Base-by-base conservation (phyloP, 371 early-diverging fungal genomes). In the Mortierella sp. region DNA sequence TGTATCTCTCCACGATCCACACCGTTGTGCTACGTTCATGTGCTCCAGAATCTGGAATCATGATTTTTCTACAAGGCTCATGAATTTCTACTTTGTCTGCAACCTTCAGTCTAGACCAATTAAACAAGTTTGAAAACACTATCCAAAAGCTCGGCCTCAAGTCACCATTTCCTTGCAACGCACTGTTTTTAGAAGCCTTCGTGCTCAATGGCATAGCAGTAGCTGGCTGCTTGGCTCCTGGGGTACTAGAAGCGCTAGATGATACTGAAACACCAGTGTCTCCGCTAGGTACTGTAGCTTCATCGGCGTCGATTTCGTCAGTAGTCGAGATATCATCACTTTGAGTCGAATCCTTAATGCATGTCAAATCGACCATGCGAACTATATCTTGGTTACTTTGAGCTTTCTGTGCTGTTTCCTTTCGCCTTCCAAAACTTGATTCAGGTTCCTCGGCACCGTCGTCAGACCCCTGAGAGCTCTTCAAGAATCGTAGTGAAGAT, bases 21-120 rank as follows among this genome's bases (percentile, higher is more conserved):
- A 65, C 45, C 6, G 45, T 37, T 34, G 63, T 32, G 13, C 40
- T 28, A 28, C n/a, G 23, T 3, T 9, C 40, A 15, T 4, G 23
- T 13, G 47, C 9, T 3, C 60, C 49, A 23, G 42, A 34, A 9
- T 32, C 34, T 22, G 56, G 17, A 10, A 61, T 19, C 9, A 37
- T 31, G 26, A 80, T 32, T 32, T 49, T 54, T 15, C 64, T 62
- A 32, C 68, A 80, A 8, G 80, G 80, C 19, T 70, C 80, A 35
- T 80, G 75, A 22, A 80, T 74, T 58, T 80, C 80, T 2, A 80
- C 75, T 8, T 32, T 70, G 51, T 80, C 80, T 12, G 45, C 12
- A 10, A 70, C 71, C 53, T 74, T 80, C n/a, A 80, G 55, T 4
- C 60, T 35, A 0, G 71, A 66, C 64, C 70, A 64, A 26, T 66